A percentile compares a stretch with the other conserved stretches of the same genome.
Evolutionary conservation across 805 yeast species (phyloP).

Genomic region (Candida patagonica): DNA sequence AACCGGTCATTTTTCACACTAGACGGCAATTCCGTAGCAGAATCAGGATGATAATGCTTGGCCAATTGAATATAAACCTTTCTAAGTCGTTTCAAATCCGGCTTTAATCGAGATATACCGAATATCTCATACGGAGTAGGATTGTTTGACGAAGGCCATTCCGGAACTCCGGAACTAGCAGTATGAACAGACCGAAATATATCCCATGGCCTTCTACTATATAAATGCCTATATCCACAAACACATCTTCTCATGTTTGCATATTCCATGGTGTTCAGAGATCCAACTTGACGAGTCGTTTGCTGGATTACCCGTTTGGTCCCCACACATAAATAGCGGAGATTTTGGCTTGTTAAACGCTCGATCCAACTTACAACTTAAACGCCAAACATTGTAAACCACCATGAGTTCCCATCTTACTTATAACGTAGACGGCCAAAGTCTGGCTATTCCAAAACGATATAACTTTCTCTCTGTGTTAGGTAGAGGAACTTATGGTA

Average conservation of each 20-base stretch:
- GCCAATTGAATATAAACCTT: conserved; percentile 50
- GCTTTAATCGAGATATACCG: conserved; percentile 30
- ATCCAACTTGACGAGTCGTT: no score
- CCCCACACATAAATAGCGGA: no score
- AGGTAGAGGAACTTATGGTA: conserved; percentile 84
- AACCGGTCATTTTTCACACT: conserved; percentile 41
- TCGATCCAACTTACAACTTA: no score
- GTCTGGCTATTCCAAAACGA: conserved; percentile 51
- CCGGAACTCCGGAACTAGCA: conserved; percentile 13
- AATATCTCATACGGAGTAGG: conserved; percentile 73
- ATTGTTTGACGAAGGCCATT: conserved; percentile 48
- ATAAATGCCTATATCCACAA: no score
- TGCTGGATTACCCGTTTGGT: no score
- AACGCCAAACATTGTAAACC: no score
- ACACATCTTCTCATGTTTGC: no score
- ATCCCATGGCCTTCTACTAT: no score
- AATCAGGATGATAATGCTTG: conserved; percentile 78
- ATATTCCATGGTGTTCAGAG: no score
- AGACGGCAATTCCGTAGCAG: conserved; percentile 28
- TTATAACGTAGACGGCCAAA: conserved; percentile 27
- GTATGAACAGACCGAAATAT: no score
- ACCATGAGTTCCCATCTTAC: no score
- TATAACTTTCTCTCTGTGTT: conserved; percentile 50
- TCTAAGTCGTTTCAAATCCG: conserved; percentile 36
- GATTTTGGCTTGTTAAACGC: no score